phyloP scores from a whole-genome alignment of 2,329 filamentous ascomycete genomes.

The Calonectria naviculata region DNA sequence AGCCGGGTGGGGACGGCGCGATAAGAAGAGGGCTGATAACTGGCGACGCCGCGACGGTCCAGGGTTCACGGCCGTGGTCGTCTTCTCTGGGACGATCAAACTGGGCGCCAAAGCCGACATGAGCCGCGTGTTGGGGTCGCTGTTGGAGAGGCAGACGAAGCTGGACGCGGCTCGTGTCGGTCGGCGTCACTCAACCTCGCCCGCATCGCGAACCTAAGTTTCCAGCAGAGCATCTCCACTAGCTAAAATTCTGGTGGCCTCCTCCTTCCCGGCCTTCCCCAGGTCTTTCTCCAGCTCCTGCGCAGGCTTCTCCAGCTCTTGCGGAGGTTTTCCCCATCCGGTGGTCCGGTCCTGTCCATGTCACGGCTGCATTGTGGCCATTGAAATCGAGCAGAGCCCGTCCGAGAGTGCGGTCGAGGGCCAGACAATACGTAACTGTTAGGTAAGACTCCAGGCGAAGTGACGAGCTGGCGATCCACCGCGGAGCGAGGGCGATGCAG shows the following conservation, averaged over 20 bases:
- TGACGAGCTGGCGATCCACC: neutral
- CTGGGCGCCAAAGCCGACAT: neutral
- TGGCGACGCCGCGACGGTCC: neutral
- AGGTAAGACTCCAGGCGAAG: neutral
- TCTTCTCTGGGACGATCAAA: neutral
- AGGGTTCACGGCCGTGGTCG: too few species aligned
- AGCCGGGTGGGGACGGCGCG: neutral
- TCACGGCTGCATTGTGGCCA: neutral
- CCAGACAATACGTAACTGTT: conserved; percentile 2
- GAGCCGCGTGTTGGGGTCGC: neutral
- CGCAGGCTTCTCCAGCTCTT: conserved; percentile 3
- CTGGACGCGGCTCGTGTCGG: neutral
- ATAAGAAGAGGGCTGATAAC: neutral
- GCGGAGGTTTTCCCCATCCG: neutral
- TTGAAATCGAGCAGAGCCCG: neutral
- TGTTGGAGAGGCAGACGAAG: neutral
- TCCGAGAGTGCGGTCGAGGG: neutral
- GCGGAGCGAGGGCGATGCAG: neutral
- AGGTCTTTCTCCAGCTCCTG: conserved; percentile 1
- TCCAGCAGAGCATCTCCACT: neutral
- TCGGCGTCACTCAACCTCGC: neutral
- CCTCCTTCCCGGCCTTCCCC: neutral
- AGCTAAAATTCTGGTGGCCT: neutral
- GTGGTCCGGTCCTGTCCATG: neutral
- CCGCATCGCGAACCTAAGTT: neutral